Evolutionary conservation across 306 rosid species (phyloP).

Genomic region (Sphenostylis stenocarpa): DNA sequence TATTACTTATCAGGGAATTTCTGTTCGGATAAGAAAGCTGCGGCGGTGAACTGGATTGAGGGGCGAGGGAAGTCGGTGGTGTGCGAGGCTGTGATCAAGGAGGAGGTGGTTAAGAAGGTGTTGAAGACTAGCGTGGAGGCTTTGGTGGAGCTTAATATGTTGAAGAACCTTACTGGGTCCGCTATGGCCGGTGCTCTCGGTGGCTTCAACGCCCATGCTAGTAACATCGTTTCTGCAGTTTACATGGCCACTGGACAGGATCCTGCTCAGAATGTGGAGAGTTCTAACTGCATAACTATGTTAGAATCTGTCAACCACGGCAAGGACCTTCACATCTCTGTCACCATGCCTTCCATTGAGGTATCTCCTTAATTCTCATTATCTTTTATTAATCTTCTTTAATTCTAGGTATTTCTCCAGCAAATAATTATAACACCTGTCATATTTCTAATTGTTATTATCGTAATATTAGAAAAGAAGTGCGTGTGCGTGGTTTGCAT

Average conservation of each 20-base stretch:
- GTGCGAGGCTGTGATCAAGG: constrained; percentile 77
- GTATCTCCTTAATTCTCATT: constrained; percentile 6
- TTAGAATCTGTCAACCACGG: constrained; percentile 83
- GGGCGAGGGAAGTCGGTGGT: constrained; percentile 92
- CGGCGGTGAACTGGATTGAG: constrained; percentile 93
- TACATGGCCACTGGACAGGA: constrained; percentile 95
- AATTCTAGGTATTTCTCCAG: too few relatives aligned
- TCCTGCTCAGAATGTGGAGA: constrained; percentile 94
- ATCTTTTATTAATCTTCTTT: too few relatives aligned
- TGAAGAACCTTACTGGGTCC: constrained; percentile 85
- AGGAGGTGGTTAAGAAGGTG: constrained; percentile 77
- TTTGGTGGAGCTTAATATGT: constrained; percentile 88
- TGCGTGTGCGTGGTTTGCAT: not conserved
- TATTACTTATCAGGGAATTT: constrained; percentile 65
- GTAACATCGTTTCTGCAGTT: constrained; percentile 79
- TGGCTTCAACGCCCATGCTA: constrained; percentile 94
- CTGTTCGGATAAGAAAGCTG: constrained; percentile 92
- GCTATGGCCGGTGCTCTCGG: constrained; percentile 96
- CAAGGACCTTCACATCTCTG: constrained; percentile 84
- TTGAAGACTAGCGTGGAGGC: constrained; percentile 76
- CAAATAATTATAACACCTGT: too few relatives aligned
- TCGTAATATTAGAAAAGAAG: too few relatives aligned
- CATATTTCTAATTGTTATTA: too few relatives aligned
- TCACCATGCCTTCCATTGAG: constrained; percentile 93
- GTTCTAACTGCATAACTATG: constrained; percentile 93